Percentiles rank a stretch among this genome's conserved stretches.
phyloP scores from a whole-genome alignment of 805 yeast genomes.

The Cephaloascus albidus region DNA sequence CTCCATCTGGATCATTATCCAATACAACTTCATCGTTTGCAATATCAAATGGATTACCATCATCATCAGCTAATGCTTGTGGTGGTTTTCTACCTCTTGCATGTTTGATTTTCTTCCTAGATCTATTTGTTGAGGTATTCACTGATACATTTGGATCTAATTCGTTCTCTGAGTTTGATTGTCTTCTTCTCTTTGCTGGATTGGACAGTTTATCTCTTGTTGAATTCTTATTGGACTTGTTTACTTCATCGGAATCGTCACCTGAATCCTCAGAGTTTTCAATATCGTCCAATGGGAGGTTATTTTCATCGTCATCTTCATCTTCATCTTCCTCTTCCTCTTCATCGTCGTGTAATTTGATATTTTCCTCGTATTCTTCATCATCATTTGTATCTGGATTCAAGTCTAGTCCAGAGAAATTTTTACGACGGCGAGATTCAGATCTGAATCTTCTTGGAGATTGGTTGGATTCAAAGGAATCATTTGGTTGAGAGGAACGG shows the following conservation, averaged over 20 bases:
- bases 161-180: background rate
- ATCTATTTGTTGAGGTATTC: background rate
- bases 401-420: slow-evolving; percentile 10
- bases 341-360: slow-evolving; percentile 7
- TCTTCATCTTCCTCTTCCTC: slow-evolving; percentile 11
- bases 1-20: slow-evolving; percentile 73
- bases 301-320: slow-evolving; percentile 17
- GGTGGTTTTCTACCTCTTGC: slow-evolving; percentile 26
- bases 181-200: background rate
- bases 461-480: background rate
- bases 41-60: slow-evolving; percentile 58
- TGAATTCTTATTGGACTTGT: background rate
- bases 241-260: slow-evolving; percentile 11
- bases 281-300: slow-evolving; percentile 19
- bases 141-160: background rate
- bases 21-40: slow-evolving; percentile 71
- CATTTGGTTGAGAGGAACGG: background rate
- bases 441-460: background rate
- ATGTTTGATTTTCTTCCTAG: slow-evolving; percentile 27
- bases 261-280: slow-evolving; percentile 9
- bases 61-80: slow-evolving; percentile 42
- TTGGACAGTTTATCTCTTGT: background rate
- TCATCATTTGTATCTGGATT: slow-evolving; percentile 9
- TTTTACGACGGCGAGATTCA: slow-evolving; percentile 2
- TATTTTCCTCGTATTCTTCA: slow-evolving; percentile 9